phyloP scores from a whole-genome alignment of 2,329 filamentous ascomycete species.

The Septoria petroselini region DNA sequence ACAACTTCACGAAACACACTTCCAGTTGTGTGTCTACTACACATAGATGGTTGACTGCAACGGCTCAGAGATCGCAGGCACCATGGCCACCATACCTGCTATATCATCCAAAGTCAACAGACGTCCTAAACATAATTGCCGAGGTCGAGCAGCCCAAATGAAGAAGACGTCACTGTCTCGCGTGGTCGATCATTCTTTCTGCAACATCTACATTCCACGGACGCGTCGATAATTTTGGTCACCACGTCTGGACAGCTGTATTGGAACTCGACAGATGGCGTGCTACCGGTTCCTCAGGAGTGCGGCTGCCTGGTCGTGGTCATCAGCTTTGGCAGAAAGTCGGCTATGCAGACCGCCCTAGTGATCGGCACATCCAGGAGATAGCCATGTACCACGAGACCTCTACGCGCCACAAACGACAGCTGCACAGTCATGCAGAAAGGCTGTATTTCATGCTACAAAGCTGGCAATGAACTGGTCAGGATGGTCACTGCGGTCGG shows the following conservation, averaged over 20 bases:
- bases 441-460: background rate
- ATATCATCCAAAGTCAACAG: background rate
- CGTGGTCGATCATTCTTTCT: background rate
- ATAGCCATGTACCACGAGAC: background rate
- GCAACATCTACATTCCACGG: background rate
- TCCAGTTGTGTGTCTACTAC: too few relatives aligned
- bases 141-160: background rate
- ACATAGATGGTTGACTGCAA: too few relatives aligned
- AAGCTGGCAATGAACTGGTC: background rate
- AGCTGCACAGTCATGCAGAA: background rate
- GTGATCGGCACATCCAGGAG: background rate
- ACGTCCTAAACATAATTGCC: background rate
- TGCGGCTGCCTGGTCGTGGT: background rate
- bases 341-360: slow-evolving; percentile 4
- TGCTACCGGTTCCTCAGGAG: background rate
- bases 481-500: too few relatives aligned
- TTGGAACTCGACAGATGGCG: too few relatives aligned
- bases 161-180: slow-evolving; percentile 1
- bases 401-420: background rate
- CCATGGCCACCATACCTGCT: background rate
- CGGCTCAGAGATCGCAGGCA: too few relatives aligned
- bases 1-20: too few relatives aligned
- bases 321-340: slow-evolving; percentile 6
- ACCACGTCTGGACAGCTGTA: too few relatives aligned
- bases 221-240: background rate